Evolutionary conservation across 371 early-diverging fungal genomes (phyloP).

Genomic region (Haplosporangium sp.): DNA sequence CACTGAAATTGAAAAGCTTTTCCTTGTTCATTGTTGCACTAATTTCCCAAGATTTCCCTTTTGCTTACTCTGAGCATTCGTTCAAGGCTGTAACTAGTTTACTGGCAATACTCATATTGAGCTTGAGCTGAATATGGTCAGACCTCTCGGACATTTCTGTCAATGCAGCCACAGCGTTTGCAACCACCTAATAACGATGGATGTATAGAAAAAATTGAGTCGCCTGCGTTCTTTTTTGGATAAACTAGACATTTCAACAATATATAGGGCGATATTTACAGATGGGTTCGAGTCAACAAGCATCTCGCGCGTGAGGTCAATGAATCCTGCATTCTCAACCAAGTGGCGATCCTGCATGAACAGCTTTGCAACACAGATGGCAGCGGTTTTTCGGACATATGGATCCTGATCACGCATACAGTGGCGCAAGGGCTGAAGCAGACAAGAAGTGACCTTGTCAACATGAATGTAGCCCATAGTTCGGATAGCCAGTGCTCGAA

Average conservation of each 20-base stretch:
- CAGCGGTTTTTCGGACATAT: conserved; percentile 96
- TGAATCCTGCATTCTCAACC: conserved; percentile 86
- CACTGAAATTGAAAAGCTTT: not conserved
- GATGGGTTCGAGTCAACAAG: conserved; percentile 95
- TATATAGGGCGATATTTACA: conserved; percentile 60
- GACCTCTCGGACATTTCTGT: conserved; percentile 91
- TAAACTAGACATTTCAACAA: no score
- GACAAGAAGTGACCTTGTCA: conserved; percentile 92
- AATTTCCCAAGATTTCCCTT: not conserved
- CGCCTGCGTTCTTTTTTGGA: no score
- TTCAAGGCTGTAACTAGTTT: conserved; percentile 92
- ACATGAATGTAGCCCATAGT: conserved; percentile 95
- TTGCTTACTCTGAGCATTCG: conserved; percentile 91
- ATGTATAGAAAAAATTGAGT: no score
- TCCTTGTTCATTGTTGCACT: conserved; percentile 1
- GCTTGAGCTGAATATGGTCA: conserved; percentile 72
- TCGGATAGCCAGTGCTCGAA: conserved; percentile 96
- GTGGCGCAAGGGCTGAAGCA: conserved; percentile 89
- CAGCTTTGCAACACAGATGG: conserved; percentile 93
- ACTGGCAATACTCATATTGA: conserved; percentile 83
- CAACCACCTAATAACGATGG: conserved; percentile 77
- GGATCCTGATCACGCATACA: conserved; percentile 87
- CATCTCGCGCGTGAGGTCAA: conserved; percentile 85
- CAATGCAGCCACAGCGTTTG: conserved; percentile 92
- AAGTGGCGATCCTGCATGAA: conserved; percentile 82